These are phyloP conservation scores for Odontarrhena argentea DNA, from an alignment of 345 rosid species.

Conservation along the genomic window DNA sequence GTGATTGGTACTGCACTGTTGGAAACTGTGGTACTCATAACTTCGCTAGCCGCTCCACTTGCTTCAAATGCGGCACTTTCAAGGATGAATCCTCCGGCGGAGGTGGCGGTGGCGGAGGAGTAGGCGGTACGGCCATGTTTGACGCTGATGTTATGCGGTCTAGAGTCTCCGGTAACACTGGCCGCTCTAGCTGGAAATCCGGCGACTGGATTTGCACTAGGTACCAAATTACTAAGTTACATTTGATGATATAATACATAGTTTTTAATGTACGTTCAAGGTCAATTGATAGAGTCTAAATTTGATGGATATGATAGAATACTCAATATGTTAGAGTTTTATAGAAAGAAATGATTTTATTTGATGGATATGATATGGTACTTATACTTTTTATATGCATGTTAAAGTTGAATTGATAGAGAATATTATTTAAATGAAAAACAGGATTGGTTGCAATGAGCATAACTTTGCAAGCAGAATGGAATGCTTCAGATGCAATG, in stretches of 20 bases:
- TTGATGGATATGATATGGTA: neutral
- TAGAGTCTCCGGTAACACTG: conserved; percentile 50
- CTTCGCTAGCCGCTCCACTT: conserved; percentile 85
- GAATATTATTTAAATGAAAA: conserved; percentile 3
- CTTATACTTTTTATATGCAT: neutral
- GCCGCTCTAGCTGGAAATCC: conserved; percentile 82
- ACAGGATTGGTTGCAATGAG: conserved; percentile 77
- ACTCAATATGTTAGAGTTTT: too few species aligned
- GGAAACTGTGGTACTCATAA: conserved; percentile 93
- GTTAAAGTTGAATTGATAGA: neutral
- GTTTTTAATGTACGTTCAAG: neutral
- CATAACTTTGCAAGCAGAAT: conserved; percentile 93
- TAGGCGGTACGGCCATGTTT: conserved; percentile 33
- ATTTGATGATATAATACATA: neutral
- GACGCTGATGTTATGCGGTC: conserved; percentile 53
- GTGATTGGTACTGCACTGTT: conserved; percentile 90
- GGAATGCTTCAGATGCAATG: conserved; percentile 88
- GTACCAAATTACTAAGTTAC: conserved; percentile 29
- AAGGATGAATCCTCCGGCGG: conserved; percentile 61
- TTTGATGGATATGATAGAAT: too few species aligned
- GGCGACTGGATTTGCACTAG: conserved; percentile 96
- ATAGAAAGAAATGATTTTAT: too few species aligned
- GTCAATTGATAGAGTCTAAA: neutral
- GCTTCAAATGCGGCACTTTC: conserved; percentile 87
- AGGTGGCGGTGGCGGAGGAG: conserved; percentile 37